Evolutionary conservation across 1,284 basidiomycete species (phyloP).

Genomic region (Trichosporon inkin): DNA sequence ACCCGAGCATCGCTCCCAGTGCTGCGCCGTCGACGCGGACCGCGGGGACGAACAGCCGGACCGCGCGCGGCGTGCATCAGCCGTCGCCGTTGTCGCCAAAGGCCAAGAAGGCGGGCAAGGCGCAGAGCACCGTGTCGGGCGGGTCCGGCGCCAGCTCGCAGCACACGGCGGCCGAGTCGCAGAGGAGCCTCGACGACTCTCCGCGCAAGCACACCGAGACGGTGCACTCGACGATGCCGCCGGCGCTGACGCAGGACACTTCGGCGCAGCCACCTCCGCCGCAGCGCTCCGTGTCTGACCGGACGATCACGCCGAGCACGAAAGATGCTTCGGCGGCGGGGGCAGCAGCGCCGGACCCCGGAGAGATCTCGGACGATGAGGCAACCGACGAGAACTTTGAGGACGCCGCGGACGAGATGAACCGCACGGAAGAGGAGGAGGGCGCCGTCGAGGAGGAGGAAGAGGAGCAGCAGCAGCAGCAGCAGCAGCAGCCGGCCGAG

Average conservation of each 20-base stretch:
- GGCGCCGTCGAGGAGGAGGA: not conserved
- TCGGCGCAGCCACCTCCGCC: not conserved
- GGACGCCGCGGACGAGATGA: not conserved
- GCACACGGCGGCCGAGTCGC: not conserved
- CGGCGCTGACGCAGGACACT: not conserved
- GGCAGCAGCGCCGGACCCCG: not conserved
- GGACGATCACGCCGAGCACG: not conserved
- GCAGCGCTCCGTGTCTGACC: constrained; percentile 4
- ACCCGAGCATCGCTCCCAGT: not conserved
- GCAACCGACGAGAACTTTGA: not conserved
- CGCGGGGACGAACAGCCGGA: not conserved
- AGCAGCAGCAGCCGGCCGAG: not conserved
- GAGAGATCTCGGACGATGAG: constrained; percentile 1
- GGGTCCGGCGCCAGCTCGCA: constrained; percentile 2
- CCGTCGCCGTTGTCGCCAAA: constrained; percentile 42
- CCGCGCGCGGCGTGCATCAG: constrained; percentile 19
- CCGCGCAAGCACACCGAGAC: constrained; percentile 24
- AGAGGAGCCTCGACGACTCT: constrained; percentile 16
- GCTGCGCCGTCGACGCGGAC: not conserved
- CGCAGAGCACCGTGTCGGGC: constrained; percentile 10
- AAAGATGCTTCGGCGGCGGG: not conserved
- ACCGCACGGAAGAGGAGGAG: not conserved
- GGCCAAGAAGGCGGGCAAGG: constrained; percentile 16
- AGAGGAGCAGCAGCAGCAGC: not conserved
- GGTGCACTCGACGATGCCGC: not conserved